Evolutionary conservation across 1,139 yeast species (phyloP).

Genomic region (Diutina rugosa): DNA sequence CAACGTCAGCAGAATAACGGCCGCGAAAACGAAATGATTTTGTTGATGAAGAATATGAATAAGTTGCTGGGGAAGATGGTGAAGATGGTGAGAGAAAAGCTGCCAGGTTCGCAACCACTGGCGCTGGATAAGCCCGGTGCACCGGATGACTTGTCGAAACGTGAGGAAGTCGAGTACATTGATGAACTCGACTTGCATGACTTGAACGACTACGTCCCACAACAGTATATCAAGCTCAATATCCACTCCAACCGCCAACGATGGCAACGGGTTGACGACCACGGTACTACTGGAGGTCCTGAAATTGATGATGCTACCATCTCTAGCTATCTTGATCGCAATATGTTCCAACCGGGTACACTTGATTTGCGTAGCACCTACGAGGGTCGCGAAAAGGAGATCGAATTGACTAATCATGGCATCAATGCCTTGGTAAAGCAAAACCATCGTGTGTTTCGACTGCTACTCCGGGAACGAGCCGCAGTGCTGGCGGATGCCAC

Average conservation of each 20-base stretch:
- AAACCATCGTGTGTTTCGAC: constrained; percentile 38
- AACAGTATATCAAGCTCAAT: constrained; percentile 47
- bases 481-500: constrained; percentile 4
- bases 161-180: constrained; percentile 19
- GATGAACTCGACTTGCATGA: constrained; percentile 52
- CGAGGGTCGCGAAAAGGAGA: constrained; percentile 18
- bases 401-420: constrained; percentile 36
- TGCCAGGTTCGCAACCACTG: constrained; percentile 5
- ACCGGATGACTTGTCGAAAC: constrained; percentile 8
- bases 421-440: constrained; percentile 39
- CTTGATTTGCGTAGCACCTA: constrained; percentile 33
- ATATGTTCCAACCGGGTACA: constrained; percentile 7
- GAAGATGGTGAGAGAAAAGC: constrained; percentile 29
- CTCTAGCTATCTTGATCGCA: constrained; percentile 12
- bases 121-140: neutral
- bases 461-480: neutral
- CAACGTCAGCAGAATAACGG: constrained; percentile 3
- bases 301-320: constrained; percentile 3
- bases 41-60: constrained; percentile 80
- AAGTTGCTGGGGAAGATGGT: constrained; percentile 76
- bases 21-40: constrained; percentile 47
- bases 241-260: constrained; percentile 11
- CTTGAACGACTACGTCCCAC: constrained; percentile 35
- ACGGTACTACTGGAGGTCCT: constrained; percentile 2
- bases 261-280: constrained; percentile 6